Conservation (phyloP, 305 asterid genomes). For the Solanum hybrid region DNA sequence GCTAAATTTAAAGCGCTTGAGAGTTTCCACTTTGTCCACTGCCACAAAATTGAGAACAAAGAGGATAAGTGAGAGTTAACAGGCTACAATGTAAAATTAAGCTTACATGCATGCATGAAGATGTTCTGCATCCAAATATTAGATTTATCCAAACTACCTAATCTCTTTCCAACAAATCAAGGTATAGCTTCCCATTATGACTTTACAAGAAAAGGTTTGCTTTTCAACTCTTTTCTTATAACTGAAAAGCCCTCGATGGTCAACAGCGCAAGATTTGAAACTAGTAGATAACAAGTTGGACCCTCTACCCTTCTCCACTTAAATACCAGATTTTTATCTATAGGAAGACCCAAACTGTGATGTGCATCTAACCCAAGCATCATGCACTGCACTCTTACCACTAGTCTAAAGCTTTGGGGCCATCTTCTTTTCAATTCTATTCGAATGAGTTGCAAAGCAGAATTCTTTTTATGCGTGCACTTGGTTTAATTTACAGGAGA, state of each 20-base stretch:
- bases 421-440: neutral
- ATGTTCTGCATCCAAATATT: too few species aligned
- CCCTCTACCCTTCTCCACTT: neutral
- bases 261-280: neutral
- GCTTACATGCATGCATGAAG: neutral
- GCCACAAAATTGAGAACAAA: constrained; percentile 18
- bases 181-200: neutral
- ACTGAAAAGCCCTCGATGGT: neutral
- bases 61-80: neutral
- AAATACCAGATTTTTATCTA: neutral
- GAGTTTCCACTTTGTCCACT: constrained; percentile 82
- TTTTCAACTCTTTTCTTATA: neutral
- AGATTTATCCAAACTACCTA: neutral
- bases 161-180: neutral
- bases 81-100: neutral
- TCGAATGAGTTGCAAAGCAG: neutral
- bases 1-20: constrained; percentile 82
- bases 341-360: neutral
- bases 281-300: neutral
- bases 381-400: neutral
- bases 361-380: neutral
- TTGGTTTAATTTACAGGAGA: neutral
- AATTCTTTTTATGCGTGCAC: neutral
- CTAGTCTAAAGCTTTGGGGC: neutral
- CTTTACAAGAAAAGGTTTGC: neutral